Conservation (phyloP, 306 rosid species). For the Quillaja saponaria region DNA sequence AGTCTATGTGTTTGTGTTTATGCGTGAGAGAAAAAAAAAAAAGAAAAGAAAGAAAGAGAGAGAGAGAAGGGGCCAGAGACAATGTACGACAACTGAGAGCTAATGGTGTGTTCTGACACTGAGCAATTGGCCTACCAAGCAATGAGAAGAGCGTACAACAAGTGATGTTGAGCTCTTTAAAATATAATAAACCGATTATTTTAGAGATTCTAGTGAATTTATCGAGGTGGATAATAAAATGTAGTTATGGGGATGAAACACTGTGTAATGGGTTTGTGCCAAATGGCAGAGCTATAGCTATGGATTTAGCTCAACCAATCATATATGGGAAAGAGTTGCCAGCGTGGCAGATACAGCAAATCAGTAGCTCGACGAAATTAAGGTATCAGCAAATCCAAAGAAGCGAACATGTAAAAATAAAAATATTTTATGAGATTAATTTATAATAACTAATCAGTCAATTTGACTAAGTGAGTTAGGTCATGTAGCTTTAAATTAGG, state of each 20-base stretch:
- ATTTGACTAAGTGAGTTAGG: slow-evolving; percentile 29
- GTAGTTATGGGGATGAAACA: slow-evolving; percentile 39
- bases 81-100: slow-evolving; percentile 53
- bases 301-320: slow-evolving; percentile 65
- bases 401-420: background rate
- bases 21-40: slow-evolving; percentile 11
- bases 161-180: slow-evolving; percentile 26
- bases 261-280: slow-evolving; percentile 37
- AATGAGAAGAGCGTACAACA: slow-evolving; percentile 40
- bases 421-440: background rate
- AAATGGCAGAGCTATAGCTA: slow-evolving; percentile 26
- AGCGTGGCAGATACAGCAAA: slow-evolving; percentile 69
- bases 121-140: slow-evolving; percentile 56
- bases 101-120: slow-evolving; percentile 54
- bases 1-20: background rate
- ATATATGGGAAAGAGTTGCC: slow-evolving; percentile 51
- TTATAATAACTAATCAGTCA: no score
- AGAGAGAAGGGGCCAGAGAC: slow-evolving; percentile 25
- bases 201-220: slow-evolving; percentile 8
- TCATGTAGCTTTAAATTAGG: slow-evolving; percentile 20
- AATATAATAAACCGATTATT: background rate
- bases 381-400: slow-evolving; percentile 55
- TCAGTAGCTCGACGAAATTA: slow-evolving; percentile 85
- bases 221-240: slow-evolving; percentile 48
- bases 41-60: slow-evolving; percentile 33